Base-by-base conservation (phyloP, 345 rosid genomes). In the Ceriops tagal region DNA sequence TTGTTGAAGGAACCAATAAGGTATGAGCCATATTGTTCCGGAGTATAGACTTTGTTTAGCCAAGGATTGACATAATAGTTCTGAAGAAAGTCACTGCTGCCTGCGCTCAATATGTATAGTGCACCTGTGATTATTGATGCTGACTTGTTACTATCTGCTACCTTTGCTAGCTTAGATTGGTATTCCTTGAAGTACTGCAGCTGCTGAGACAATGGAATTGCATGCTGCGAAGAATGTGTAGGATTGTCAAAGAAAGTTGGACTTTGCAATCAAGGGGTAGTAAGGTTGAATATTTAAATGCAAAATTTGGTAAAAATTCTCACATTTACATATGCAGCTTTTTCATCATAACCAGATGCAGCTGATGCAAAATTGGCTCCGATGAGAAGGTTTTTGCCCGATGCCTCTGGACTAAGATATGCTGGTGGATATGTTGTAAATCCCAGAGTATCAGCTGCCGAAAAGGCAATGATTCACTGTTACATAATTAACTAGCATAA, bases 361-460 rank as follows among this genome's bases (percentile, higher is more conserved):
- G 99, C 99, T 0, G 99, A 95, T 69, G 98, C 99, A 69, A 92
- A 95, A 79, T 90, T 95, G 56, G 91, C 88, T 76, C 98, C 99
- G 57, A 88, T 88, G 20, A 95, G 88, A 65, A 95, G 98, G 69
- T 85, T 95, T 59, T 82, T 85, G 1, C 99, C 96, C 2, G 96
- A 83, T 69, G 98, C 98, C 59, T 90, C 84, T 1, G 93, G 98
- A 75, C 99, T 86, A 39, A 92, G 88, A 71, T 92, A 95, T 53
- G 99, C 91, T 10, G 96, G 89, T 31, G 99, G 84, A 58, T 73
- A 95, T 5, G 73, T 83, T 69, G 79, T 90, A 53, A 95, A 95
- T 5, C 97, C 98, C 26, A 95, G 83, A 68, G 89, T 80, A 70
- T 95, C 96, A 82, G 97, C 96, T 95, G 93, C 64, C 66, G 68